phyloP scores from a whole-genome alignment of 306 rosid genomes.

The Carpinus fangiana region DNA sequence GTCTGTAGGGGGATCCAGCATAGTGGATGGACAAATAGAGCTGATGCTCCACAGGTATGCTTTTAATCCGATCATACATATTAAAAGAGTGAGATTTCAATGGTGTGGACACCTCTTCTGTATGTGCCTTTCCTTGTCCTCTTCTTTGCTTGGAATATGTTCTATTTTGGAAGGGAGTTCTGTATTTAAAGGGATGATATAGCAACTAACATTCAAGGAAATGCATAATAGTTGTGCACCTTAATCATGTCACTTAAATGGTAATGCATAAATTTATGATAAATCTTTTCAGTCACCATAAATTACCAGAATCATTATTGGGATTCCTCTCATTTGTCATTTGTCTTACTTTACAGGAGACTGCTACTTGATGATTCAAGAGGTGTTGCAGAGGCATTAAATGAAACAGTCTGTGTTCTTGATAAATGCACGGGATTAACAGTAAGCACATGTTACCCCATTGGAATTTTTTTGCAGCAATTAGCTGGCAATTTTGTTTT shows the following conservation, averaged over 20 bases:
- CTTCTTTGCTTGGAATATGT: neutral
- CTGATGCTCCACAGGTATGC: conserved; percentile 83
- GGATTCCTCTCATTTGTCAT: conserved; percentile 10
- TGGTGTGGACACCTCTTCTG: neutral
- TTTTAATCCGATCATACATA: neutral
- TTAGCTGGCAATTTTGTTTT: neutral
- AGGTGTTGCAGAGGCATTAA: conserved; percentile 84
- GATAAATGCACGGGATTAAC: conserved; percentile 71
- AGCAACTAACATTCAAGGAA: neutral
- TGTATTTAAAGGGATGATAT: neutral
- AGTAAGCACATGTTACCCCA: conserved; percentile 45
- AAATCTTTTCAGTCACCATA: neutral
- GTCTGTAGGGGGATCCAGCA: conserved; percentile 83
- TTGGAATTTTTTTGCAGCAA: neutral
- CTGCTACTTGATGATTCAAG: conserved; percentile 71
- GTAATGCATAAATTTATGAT: neutral
- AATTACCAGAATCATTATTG: neutral
- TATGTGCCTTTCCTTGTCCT: too few relatives aligned
- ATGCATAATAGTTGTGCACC: neutral
- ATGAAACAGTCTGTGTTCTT: conserved; percentile 75
- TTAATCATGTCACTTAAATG: neutral
- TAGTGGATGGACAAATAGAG: conserved; percentile 74
- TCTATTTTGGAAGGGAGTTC: neutral
- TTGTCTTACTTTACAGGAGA: conserved; percentile 55
- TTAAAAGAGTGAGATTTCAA: neutral